Conservation (phyloP, 2,329 filamentous ascomycete genomes). For the Beauveria medogensis region DNA sequence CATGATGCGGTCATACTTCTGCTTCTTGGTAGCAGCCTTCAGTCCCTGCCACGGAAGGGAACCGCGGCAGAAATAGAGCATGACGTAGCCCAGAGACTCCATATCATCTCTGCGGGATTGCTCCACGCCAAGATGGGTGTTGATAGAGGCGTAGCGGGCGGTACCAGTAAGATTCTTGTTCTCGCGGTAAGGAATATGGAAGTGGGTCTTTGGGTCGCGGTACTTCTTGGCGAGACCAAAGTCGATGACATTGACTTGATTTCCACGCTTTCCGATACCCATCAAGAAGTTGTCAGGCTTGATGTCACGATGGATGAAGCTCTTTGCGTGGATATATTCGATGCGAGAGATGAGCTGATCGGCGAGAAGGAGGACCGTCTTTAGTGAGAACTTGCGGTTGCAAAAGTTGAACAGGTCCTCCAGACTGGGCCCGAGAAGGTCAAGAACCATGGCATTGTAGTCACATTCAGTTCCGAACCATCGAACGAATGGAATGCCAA, state of each 20-base stretch:
- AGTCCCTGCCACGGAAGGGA: slow-evolving; percentile 98
- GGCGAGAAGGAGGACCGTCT: slow-evolving; percentile 92
- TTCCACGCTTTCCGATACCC: slow-evolving; percentile 98
- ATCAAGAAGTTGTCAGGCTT: slow-evolving; percentile 99
- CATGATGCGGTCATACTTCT: slow-evolving; percentile 99
- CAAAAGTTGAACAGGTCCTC: slow-evolving; percentile 99
- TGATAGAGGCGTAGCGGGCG: slow-evolving; percentile 96
- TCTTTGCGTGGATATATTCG: slow-evolving; percentile 99
- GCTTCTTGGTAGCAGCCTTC: slow-evolving; percentile 98
- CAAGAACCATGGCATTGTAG: slow-evolving; percentile 99
- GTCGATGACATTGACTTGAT: slow-evolving; percentile 99
- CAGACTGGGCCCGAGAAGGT: slow-evolving; percentile 88
- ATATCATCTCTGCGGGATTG: slow-evolving; percentile 99
- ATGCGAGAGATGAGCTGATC: slow-evolving; percentile 98
- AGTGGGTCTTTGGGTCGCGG: slow-evolving; percentile 98
- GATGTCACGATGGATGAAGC: slow-evolving; percentile 98
- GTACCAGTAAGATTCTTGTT: slow-evolving; percentile 99
- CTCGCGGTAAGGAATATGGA: slow-evolving; percentile 99
- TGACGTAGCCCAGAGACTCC: slow-evolving; percentile 98
- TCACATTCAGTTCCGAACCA: slow-evolving; percentile 99
- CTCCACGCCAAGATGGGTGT: slow-evolving; percentile 96
- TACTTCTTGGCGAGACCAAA: slow-evolving; percentile 99
- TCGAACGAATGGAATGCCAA: slow-evolving; percentile 96
- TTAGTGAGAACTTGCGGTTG: slow-evolving; percentile 98
- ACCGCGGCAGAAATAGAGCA: slow-evolving; percentile 99